Conservation (phyloP, 2,329 filamentous ascomycete species). For the Epichloe aotearoae region DNA sequence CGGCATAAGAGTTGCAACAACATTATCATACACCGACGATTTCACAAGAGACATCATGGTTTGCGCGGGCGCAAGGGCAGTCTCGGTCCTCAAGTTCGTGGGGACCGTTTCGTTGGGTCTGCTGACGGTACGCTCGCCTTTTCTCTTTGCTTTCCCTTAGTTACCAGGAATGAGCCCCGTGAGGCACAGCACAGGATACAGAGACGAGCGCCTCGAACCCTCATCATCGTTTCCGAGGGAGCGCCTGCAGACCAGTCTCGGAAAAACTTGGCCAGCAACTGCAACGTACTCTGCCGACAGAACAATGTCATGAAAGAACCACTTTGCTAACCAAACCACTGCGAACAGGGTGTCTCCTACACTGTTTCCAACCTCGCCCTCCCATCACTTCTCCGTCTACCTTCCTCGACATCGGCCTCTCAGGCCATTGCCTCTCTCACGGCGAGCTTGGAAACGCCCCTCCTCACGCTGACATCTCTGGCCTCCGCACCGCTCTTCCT, state of each 20-base stretch:
- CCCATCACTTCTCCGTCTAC: constrained; percentile 68
- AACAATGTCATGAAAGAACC: background rate
- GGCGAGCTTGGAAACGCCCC: constrained; percentile 48
- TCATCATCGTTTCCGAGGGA: no score
- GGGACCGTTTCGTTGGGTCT: constrained; percentile 82
- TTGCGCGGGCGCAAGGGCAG: constrained; percentile 37
- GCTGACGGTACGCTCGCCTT: constrained; percentile 53
- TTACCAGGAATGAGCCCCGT: background rate
- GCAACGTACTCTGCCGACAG: no score
- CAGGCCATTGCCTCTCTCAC: constrained; percentile 58
- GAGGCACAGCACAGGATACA: no score
- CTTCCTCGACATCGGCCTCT: constrained; percentile 57
- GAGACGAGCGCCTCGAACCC: no score
- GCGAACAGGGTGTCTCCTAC: constrained; percentile 69
- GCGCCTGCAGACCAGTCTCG: no score
- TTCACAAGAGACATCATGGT: constrained; percentile 35
- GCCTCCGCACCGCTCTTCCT: constrained; percentile 61
- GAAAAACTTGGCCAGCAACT: no score
- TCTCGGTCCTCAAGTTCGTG: constrained; percentile 81
- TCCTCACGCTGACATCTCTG: constrained; percentile 53
- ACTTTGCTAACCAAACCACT: constrained; percentile 3
- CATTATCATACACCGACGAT: background rate
- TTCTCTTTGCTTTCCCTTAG: background rate
- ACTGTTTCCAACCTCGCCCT: constrained; percentile 66
- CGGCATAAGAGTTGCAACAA: background rate